Conservation (phyloP, 148 eudicot genomes). For the Bassia scoparia region DNA sequence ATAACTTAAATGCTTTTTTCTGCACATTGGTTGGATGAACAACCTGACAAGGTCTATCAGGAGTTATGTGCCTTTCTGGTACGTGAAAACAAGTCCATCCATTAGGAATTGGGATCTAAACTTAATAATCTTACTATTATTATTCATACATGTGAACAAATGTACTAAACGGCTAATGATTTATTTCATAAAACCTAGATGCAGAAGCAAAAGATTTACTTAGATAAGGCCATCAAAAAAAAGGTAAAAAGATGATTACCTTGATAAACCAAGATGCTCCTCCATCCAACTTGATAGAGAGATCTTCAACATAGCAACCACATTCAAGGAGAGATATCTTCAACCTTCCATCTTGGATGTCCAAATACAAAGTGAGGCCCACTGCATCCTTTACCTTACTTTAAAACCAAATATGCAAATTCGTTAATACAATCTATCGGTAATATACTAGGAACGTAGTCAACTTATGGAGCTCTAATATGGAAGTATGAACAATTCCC, state of each 20-base stretch:
- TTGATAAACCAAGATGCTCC: constrained; percentile 99
- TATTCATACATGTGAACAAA: too few species aligned
- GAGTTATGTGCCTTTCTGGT: too few species aligned
- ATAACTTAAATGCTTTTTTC: too few species aligned
- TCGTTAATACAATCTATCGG: too few species aligned
- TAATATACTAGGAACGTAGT: background rate
- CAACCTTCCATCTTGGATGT: constrained; percentile 56
- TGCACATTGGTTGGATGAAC: too few species aligned
- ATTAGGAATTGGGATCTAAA: too few species aligned
- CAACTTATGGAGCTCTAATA: background rate
- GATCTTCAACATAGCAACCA: constrained; percentile 71
- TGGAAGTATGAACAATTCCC: too few species aligned
- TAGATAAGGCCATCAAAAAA: background rate
- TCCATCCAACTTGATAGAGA: constrained; percentile 68
- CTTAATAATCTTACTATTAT: too few species aligned
- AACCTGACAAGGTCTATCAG: too few species aligned
- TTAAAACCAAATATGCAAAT: constrained; percentile 11
- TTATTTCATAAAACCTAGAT: background rate
- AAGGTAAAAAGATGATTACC: constrained; percentile 42
- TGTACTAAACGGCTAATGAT: background rate
- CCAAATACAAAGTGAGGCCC: constrained; percentile 62
- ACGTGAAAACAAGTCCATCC: too few species aligned
- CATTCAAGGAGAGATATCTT: constrained; percentile 60
- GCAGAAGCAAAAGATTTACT: background rate
- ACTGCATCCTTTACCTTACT: constrained; percentile 84